These are phyloP conservation scores for Pleurotus tuoliensis DNA, from an alignment of 768 basidiomycete genomes.

Conservation along the genomic window DNA sequence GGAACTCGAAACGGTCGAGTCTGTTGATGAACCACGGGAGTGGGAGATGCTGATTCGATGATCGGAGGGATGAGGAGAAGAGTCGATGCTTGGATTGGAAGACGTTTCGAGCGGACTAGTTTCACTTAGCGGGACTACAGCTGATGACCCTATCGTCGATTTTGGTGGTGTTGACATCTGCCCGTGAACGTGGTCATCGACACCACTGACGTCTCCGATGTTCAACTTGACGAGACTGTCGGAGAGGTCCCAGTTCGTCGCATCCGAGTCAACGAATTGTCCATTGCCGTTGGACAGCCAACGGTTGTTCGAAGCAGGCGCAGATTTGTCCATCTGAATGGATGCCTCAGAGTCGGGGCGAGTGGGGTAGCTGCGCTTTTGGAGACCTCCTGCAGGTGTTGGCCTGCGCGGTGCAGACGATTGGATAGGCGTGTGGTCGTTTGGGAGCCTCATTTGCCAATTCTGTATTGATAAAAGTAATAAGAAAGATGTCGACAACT, in stretches of 20 bases:
- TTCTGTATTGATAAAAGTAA: slow-evolving; percentile 27
- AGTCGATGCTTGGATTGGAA: slow-evolving; percentile 67
- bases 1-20: slow-evolving; percentile 60
- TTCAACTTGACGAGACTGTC: slow-evolving; percentile 73
- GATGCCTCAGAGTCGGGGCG: slow-evolving; percentile 35
- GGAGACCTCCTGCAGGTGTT: slow-evolving; percentile 27
- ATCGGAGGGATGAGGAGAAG: slow-evolving; percentile 67
- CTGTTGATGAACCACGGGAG: slow-evolving; percentile 81
- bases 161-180: slow-evolving; percentile 68
- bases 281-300: slow-evolving; percentile 66
- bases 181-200: slow-evolving; percentile 42
- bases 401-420: slow-evolving; percentile 25
- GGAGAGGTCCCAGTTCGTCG: slow-evolving; percentile 64
- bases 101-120: slow-evolving; percentile 71
- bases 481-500: slow-evolving; percentile 27
- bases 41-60: slow-evolving; percentile 66
- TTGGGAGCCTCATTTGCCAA: slow-evolving; percentile 41
- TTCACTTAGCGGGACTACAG: slow-evolving; percentile 57
- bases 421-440: slow-evolving; percentile 33
- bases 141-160: slow-evolving; percentile 48
- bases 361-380: slow-evolving; percentile 33
- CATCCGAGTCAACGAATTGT: slow-evolving; percentile 57
- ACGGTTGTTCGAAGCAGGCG: slow-evolving; percentile 41
- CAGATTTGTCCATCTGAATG: slow-evolving; percentile 17
- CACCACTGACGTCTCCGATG: slow-evolving; percentile 48